phyloP scores from a whole-genome alignment of 2,329 filamentous ascomycete species.

The Didymella arachidicola region DNA sequence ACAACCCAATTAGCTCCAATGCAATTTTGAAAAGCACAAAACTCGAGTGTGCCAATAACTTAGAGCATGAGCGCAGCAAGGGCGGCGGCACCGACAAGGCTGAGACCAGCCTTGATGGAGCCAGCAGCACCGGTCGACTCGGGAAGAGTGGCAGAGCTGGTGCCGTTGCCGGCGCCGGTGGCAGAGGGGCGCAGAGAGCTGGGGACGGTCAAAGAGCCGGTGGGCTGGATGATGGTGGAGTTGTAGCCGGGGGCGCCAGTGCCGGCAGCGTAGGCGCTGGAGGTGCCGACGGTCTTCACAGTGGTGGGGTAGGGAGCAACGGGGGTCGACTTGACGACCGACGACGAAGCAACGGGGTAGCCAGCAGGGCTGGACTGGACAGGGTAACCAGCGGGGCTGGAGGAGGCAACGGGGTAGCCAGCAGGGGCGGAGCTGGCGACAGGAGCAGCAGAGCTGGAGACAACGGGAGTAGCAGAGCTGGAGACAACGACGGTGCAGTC shows the following conservation, averaged over 20 bases:
- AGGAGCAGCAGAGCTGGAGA: slow-evolving; percentile 27
- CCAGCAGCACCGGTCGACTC: slow-evolving; percentile 47
- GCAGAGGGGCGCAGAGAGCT: slow-evolving; percentile 43
- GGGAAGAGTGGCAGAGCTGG: slow-evolving; percentile 32
- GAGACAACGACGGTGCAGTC: slow-evolving; percentile 33
- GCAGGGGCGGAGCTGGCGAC: slow-evolving; percentile 29
- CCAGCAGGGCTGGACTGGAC: slow-evolving; percentile 31
- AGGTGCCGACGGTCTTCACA: slow-evolving; percentile 26
- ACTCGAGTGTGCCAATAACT: slow-evolving; percentile 19
- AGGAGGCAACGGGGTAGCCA: slow-evolving; percentile 9
- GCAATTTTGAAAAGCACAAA: slow-evolving; percentile 18
- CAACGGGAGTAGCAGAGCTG: slow-evolving; percentile 22
- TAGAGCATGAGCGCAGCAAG: slow-evolving; percentile 53
- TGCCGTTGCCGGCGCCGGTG: slow-evolving; percentile 33
- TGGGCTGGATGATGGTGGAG: slow-evolving; percentile 42
- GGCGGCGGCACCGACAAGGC: slow-evolving; percentile 53
- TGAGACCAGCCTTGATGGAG: slow-evolving; percentile 45
- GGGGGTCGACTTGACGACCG: slow-evolving; percentile 18
- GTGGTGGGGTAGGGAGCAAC: slow-evolving; percentile 26
- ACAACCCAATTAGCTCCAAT: slow-evolving; percentile 26
- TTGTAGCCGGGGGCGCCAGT: slow-evolving; percentile 37
- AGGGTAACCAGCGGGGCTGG: slow-evolving; percentile 26
- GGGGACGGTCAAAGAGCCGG: slow-evolving; percentile 46
- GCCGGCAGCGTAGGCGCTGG: slow-evolving; percentile 22
- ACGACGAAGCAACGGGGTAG: slow-evolving; percentile 30